Base-by-base conservation (phyloP, 2,329 filamentous ascomycete genomes). In the Paecilomyces niveus region DNA sequence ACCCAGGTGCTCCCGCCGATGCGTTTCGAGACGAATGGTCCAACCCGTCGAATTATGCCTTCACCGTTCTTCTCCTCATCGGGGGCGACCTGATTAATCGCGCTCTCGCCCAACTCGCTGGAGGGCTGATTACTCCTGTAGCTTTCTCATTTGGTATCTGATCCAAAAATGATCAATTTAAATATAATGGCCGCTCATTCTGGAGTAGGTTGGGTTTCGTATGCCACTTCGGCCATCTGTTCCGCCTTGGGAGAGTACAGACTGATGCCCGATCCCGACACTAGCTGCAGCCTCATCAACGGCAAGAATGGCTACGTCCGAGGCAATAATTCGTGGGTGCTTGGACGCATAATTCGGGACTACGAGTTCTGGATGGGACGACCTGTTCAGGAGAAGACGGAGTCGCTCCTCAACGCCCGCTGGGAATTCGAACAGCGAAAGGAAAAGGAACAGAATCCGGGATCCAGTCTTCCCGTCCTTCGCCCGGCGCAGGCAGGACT, bases 321-420 rank as follows among this genome's bases (percentile, higher is more conserved):
- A 1, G 66, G 70, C 2, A 80, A 80, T 56, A 65, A 66, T 11
- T 71, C 65, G 21, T 81, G 77, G 77, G 65, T 80, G 3, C 63
- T 81, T 9, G 77, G 76, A 0, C 67, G 78, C 0, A 66, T 80
- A 0, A 59, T 79, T 6, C 67, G 77, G 26, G 77, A 80, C 61
- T 74, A 71, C 33, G 72, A 78, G 64, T 58, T 54, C 33, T 74
- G 70, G 69, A 65, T 62, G 61, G 62, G 59, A 1, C 11, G 39
- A 18, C 29, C 65, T 26, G 55, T 55, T 21, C 56, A 57, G 24
- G 59, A 56, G 0, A 59, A 61, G 26, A 61, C 57, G 22, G 53
- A 64, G 6, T 32, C 39, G 3, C 54, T 64, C 2, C 54, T 68
- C 21, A 50, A 57, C 56, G 54, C 56, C 26, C 57, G 59, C 22